Conservation (phyloP, 1,284 basidiomycete genomes). For the Marasmius fiardii region DNA sequence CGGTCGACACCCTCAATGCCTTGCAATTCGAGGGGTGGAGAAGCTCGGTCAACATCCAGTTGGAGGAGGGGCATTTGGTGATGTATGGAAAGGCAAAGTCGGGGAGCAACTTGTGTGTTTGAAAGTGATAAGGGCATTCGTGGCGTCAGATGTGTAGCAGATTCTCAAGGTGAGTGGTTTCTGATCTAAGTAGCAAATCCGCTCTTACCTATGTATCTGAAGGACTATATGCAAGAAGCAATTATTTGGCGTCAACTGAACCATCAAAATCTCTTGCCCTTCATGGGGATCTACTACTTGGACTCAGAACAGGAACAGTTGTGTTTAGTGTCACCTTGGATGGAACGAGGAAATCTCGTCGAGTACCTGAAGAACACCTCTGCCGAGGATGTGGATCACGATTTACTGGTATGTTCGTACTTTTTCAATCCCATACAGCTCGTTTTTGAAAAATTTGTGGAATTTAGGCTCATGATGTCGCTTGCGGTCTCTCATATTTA, state of each 20-base stretch:
- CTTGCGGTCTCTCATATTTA: slow-evolving; percentile 29
- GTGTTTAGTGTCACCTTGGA: slow-evolving; percentile 24
- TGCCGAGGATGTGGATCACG: slow-evolving; percentile 16
- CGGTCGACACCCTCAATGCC: neutral
- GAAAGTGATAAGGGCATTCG: slow-evolving; percentile 1
- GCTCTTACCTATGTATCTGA: neutral
- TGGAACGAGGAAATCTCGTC: slow-evolving; percentile 30
- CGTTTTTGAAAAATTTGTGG: neutral
- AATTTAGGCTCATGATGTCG: slow-evolving; percentile 24
- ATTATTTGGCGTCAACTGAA: too few relatives aligned
- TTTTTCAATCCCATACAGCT: neutral
- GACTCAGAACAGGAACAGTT: neutral
- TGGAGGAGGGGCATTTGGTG: slow-evolving; percentile 2
- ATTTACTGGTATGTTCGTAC: slow-evolving; percentile 20
- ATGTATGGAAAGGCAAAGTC: slow-evolving; percentile 4
- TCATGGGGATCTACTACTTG: neutral
- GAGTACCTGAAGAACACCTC: slow-evolving; percentile 20
- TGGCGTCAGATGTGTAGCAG: slow-evolving; percentile 1
- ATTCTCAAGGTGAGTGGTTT: neutral
- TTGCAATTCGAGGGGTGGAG: neutral
- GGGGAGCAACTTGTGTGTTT: slow-evolving; percentile 1
- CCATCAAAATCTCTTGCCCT: neutral
- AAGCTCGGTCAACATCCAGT: neutral
- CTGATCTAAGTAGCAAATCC: neutral
- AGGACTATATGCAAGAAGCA: too few relatives aligned